Percentiles rank a stretch among this genome's conserved stretches.
Conservation (phyloP, 805 yeast genomes). For the Starmerella floris region DNA sequence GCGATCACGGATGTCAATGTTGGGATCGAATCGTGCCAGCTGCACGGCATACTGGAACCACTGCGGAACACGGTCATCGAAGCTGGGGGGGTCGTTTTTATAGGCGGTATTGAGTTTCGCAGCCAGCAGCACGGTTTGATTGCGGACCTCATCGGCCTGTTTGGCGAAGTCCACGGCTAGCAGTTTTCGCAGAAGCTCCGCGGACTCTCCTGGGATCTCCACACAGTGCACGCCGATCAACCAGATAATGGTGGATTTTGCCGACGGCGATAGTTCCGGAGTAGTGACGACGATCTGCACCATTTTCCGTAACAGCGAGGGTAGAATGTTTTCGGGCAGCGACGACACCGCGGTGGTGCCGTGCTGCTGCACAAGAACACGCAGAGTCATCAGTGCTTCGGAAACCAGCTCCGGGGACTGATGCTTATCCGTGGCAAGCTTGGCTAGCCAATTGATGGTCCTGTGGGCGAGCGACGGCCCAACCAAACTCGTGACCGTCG, state of each 20-base stretch:
- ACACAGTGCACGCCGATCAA: constrained; percentile 67
- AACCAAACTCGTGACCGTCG: neutral
- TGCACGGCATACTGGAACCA: constrained; percentile 51
- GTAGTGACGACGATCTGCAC: neutral
- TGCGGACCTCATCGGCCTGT: constrained; percentile 45
- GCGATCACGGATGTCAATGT: constrained; percentile 69
- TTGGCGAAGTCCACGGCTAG: constrained; percentile 34
- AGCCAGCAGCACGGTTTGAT: constrained; percentile 57
- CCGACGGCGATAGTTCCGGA: constrained; percentile 2
- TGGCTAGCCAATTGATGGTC: constrained; percentile 14
- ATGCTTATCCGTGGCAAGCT: constrained; percentile 7
- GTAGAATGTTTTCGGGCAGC: no score
- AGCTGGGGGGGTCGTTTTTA: constrained; percentile 29
- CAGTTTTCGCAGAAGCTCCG: constrained; percentile 57
- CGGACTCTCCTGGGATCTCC: constrained; percentile 40
- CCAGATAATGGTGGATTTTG: constrained; percentile 82
- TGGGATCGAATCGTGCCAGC: constrained; percentile 58
- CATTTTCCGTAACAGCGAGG: neutral
- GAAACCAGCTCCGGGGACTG: constrained; percentile 14
- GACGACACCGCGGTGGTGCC: constrained; percentile 6
- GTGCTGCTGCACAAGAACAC: constrained; percentile 18
- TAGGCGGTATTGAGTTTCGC: constrained; percentile 56
- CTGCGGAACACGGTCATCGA: constrained; percentile 27
- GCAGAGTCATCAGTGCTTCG: constrained; percentile 17
- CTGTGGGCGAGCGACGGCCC: constrained; percentile 2